These are phyloP conservation scores for Botrytis squamosa DNA, from an alignment of 2,329 filamentous ascomycete species.

Conservation along the genomic window DNA sequence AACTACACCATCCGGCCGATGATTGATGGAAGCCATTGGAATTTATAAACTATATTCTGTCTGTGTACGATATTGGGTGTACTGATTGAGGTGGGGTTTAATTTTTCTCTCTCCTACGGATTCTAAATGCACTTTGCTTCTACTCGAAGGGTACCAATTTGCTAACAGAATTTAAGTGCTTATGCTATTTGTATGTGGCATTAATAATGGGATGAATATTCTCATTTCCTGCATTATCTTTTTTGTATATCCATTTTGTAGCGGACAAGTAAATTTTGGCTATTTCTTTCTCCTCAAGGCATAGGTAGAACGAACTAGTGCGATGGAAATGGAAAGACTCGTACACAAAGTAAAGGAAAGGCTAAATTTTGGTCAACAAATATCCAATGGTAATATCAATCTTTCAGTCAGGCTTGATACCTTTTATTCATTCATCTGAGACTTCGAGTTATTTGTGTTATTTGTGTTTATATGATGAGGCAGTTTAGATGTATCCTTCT, in stretches of 20 bases:
- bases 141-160: background rate
- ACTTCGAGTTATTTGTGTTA: background rate
- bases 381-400: background rate
- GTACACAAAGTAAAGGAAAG: background rate
- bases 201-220: background rate
- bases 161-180: background rate
- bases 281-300: background rate
- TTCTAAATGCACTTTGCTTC: background rate
- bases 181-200: background rate
- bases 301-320: background rate
- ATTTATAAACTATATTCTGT: background rate
- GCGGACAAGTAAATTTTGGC: background rate
- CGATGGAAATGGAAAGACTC: background rate
- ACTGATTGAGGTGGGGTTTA: background rate
- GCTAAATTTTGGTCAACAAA: background rate
- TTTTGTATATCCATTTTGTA: background rate
- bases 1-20: slow-evolving; percentile 18
- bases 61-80: rapidly evolving
- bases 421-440: background rate
- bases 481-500: background rate
- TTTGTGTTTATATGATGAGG: background rate
- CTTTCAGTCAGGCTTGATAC: background rate
- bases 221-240: background rate
- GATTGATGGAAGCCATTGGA: rapidly evolving
- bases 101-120: background rate